Conservation (phyloP, 352 stramenopile species). For the Globisporangium nagaii region DNA sequence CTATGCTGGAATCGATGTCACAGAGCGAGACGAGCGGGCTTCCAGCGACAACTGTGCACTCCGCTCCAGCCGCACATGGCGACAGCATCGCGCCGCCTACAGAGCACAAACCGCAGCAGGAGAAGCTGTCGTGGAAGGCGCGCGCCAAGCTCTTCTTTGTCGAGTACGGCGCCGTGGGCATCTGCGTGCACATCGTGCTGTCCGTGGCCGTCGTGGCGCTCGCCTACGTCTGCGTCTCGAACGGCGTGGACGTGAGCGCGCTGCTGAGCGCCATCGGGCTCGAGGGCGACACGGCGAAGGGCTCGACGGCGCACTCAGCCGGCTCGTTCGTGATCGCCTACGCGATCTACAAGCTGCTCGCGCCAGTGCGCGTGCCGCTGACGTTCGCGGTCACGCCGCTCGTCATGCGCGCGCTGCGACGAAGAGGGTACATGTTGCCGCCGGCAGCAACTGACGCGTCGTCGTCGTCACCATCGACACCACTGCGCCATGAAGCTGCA, state of each 20-base stretch:
- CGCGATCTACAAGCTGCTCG: slow-evolving; percentile 72
- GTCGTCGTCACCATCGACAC: not conserved
- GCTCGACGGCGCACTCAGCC: slow-evolving; percentile 46
- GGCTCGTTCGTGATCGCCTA: slow-evolving; percentile 77
- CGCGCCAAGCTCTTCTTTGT: slow-evolving; percentile 69
- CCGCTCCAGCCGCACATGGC: too few relatives aligned
- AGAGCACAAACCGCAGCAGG: not conserved
- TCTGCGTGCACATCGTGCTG: slow-evolving; percentile 66
- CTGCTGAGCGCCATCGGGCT: slow-evolving; percentile 45
- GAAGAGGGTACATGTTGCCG: slow-evolving; percentile 65
- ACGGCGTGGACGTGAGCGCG: slow-evolving; percentile 54
- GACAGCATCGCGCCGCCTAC: not conserved
- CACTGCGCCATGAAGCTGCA: not conserved
- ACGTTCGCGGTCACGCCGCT: slow-evolving; percentile 77
- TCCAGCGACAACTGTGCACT: not conserved
- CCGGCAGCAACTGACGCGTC: not conserved
- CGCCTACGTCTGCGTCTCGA: slow-evolving; percentile 65
- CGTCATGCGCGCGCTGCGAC: slow-evolving; percentile 55
- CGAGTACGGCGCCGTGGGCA: slow-evolving; percentile 73
- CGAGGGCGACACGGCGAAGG: slow-evolving; percentile 21
- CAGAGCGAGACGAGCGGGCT: not conserved
- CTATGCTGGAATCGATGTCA: not conserved
- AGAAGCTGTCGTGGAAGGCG: slow-evolving; percentile 41
- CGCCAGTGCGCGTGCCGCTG: slow-evolving; percentile 70
- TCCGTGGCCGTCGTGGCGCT: slow-evolving; percentile 63